These are phyloP conservation scores for Coemansia sp. DNA, from an alignment of 192 early-diverging fungal genomes.

Conservation along the genomic window DNA sequence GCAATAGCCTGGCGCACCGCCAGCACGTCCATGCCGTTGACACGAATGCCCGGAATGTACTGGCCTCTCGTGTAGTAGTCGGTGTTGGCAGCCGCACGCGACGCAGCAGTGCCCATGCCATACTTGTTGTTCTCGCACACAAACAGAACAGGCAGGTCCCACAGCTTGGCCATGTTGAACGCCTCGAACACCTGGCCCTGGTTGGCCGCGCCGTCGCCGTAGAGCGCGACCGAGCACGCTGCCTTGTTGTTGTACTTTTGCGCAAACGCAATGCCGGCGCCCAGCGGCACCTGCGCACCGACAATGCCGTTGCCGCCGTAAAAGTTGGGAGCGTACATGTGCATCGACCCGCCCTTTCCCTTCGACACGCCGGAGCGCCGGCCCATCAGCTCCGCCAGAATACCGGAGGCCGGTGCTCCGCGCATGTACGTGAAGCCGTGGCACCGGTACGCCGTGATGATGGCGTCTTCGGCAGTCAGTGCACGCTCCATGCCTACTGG, in stretches of 20 bases:
- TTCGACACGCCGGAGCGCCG: constrained; percentile 79
- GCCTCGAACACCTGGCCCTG: constrained; percentile 99
- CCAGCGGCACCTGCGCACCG: constrained; percentile 90
- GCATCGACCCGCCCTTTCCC: constrained; percentile 99
- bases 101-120: constrained; percentile 94
- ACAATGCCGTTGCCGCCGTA: constrained; percentile 99
- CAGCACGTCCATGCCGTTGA: constrained; percentile 93
- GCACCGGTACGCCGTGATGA: constrained; percentile 98
- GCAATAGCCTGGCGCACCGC: constrained; percentile 84
- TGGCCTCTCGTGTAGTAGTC: constrained; percentile 94
- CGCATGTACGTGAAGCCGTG: constrained; percentile 95
- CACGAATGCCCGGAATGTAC: constrained; percentile 93
- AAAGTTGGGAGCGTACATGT: constrained; percentile 95
- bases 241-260: constrained; percentile 85
- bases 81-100: constrained; percentile 88
- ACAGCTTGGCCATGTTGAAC: constrained; percentile 99
- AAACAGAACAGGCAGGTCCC: constrained; percentile 89
- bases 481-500: constrained; percentile 91
- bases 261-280: constrained; percentile 83
- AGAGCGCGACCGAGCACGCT: constrained; percentile 86
- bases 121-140: constrained; percentile 99
- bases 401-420: constrained; percentile 64
- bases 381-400: constrained; percentile 83
- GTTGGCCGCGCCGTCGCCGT: constrained; percentile 97
- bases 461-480: constrained; percentile 83